Percentiles rank a stretch among this genome's conserved stretches.
phyloP scores from a whole-genome alignment of 2,329 filamentous ascomycete species.

The Xylaria sp. region DNA sequence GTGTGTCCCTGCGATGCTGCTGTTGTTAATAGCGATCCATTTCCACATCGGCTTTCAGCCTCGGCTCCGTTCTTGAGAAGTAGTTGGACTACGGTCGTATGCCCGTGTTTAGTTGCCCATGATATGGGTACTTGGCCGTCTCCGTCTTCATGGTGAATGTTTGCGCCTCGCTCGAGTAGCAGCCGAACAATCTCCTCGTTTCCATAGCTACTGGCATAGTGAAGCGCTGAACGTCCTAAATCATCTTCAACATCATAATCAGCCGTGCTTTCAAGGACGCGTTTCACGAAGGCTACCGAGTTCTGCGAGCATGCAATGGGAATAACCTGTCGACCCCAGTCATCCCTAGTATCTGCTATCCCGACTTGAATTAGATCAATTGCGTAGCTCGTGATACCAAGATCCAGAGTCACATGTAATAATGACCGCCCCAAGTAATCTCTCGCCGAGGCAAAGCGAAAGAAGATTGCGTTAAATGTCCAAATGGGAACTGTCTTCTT shows the following conservation, averaged over 20 bases:
- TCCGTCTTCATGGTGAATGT: not conserved
- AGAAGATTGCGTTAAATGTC: not conserved
- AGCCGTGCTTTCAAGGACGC: not conserved
- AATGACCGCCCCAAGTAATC: conserved; percentile 21
- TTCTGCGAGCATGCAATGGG: conserved; percentile 15
- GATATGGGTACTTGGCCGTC: not conserved
- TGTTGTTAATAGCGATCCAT: not conserved
- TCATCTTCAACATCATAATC: not conserved
- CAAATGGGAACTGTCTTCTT: not conserved
- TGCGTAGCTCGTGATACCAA: not conserved
- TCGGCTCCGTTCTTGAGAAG: conserved; percentile 1
- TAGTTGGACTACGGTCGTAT: not conserved
- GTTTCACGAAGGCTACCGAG: not conserved
- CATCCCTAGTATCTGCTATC: not conserved
- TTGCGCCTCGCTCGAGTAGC: not conserved
- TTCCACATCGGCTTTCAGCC: not conserved
- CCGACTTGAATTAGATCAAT: not conserved
- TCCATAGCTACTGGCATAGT: conserved; percentile 17
- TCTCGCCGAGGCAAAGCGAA: not conserved
- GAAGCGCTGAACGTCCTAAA: not conserved
- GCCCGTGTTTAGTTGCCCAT: not conserved
- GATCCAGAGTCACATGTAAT: conserved; percentile 24
- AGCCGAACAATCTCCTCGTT: not conserved
- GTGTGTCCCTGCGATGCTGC: not conserved
- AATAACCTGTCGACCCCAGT: conserved; percentile 10